A percentile compares a stretch with the other conserved stretches of the same genome.
These are phyloP conservation scores for Pseudogymnoascus sp. DNA, from an alignment of 2,329 filamentous ascomycete genomes.

Conservation along the genomic window DNA sequence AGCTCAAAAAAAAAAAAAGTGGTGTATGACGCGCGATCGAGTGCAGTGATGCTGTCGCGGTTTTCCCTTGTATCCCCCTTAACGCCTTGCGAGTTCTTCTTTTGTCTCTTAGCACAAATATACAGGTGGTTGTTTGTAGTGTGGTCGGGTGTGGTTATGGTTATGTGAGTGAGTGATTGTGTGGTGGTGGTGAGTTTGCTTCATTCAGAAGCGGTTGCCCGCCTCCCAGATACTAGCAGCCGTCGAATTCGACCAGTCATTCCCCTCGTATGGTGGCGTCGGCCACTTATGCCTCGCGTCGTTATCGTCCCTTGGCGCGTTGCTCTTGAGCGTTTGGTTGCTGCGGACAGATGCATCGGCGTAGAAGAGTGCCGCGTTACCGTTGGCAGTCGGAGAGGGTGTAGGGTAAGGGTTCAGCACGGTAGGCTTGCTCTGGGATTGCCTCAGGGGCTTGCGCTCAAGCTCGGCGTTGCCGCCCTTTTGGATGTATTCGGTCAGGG, in stretches of 20 bases:
- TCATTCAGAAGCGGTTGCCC: constrained; percentile 51
- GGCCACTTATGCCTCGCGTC: constrained; percentile 69
- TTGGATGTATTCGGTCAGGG: constrained; percentile 20
- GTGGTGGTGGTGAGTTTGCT: background rate
- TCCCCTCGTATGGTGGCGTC: constrained; percentile 90
- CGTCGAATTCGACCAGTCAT: constrained; percentile 83
- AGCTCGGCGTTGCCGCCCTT: constrained; percentile 19
- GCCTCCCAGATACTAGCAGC: constrained; percentile 75
- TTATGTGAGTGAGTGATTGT: background rate
- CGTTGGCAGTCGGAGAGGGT: constrained; percentile 72
- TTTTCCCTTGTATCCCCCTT: background rate
- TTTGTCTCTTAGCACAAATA: background rate
- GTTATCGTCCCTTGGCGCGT: constrained; percentile 40
- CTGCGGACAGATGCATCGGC: constrained; percentile 48
- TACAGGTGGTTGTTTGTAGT: background rate
- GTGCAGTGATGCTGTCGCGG: background rate
- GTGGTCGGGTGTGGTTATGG: background rate
- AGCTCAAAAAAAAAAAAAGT: background rate
- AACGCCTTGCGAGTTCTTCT: background rate
- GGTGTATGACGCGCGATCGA: background rate
- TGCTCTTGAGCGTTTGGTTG: constrained; percentile 51
- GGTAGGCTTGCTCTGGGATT: constrained; percentile 58
- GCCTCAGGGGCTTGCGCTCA: constrained; percentile 46
- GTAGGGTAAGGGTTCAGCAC: constrained; percentile 59
- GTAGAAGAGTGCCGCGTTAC: constrained; percentile 69